A percentile compares a stretch with the other conserved stretches of the same genome.
Evolutionary conservation across 108 stramenopile genomes (phyloP).

Genomic region (Skeletonema tropicum): DNA sequence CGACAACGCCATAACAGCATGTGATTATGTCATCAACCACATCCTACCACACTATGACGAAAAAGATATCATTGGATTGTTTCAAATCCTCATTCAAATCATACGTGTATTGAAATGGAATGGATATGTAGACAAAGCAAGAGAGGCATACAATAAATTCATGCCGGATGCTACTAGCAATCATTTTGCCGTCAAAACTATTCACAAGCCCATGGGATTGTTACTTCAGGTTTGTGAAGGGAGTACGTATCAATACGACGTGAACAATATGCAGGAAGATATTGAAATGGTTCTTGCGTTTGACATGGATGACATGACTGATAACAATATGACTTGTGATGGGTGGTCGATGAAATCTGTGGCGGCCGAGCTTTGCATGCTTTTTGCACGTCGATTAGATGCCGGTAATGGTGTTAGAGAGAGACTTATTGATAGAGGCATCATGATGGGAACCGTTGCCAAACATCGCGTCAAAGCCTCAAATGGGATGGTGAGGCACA

Average conservation of each 20-base stretch:
- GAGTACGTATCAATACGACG: not conserved
- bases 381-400: conserved; percentile 29
- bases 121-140: conserved; percentile 28
- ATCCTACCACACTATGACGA: conserved; percentile 32
- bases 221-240: conserved; percentile 40
- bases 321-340: conserved; percentile 14
- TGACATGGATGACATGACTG: conserved; percentile 22
- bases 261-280: conserved; percentile 22
- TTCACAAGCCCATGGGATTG: conserved; percentile 35
- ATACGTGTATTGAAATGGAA: conserved; percentile 40
- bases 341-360: conserved; percentile 18
- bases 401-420: conserved; percentile 11
- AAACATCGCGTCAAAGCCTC: not conserved
- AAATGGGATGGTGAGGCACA: conserved; percentile 31
- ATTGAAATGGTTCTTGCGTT: conserved; percentile 24
- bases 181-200: conserved; percentile 19
- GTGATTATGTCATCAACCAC: conserved; percentile 23
- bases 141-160: conserved; percentile 15
- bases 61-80: conserved; percentile 31
- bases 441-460: conserved; percentile 21
- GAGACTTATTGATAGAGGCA: conserved; percentile 25
- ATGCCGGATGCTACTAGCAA: conserved; percentile 9
- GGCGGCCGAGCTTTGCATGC: conserved; percentile 39
- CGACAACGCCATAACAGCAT: conserved; percentile 27
- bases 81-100: conserved; percentile 9